Base-by-base conservation (phyloP, 495 filamentous ascomycete species). In the Xylaria bambusicola region DNA sequence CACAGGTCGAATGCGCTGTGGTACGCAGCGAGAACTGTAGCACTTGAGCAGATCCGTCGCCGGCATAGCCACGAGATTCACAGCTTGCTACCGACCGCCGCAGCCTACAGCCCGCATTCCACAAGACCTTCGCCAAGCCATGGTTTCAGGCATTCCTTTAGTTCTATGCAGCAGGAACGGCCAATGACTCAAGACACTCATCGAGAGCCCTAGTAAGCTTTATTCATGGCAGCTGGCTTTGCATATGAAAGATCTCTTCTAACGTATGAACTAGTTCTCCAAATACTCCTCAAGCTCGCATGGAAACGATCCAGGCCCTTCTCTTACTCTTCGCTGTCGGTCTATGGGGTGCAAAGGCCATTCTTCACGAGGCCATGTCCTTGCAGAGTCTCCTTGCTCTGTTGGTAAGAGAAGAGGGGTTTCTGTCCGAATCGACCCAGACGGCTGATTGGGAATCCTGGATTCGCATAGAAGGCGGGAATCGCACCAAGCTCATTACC, bases 1-100 rank as follows among this genome's bases (percentile, higher is more conserved):
- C 80, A 82, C 47, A 77, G 84, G 35, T 86, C 85, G 0, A 84
- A 87, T 61, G 84, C 87, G 12, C 73, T 92, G 6, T 92, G 88
- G 75, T 86, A 89, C 70, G 87, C 87, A 0, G 80, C 82, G 1
- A 82, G 78, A 50, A 72, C 81, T 0, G 80, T 85, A 24, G 79
- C 80, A 2, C 64, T 75, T 10, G 77, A 83, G 57, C 80, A 84
- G 60, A 81, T 82, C 9, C 71, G 81, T 27, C 73, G 79, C n/a
- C 70, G 82, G 31, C 67, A 80, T 41, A 83, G 78, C 48, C 75
- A 79, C 56, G 75, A 79, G 58, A 71, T 82, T 18, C 77, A 81
- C 27, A 75, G 77, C 13, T 63, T 81, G 18, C 67, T 81, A 31
- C 78, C 78, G 6, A 80, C 77, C 0, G 70, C 77, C 6, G 75